Evolutionary conservation across 192 early-diverging fungal genomes (phyloP).

Genomic region (Haplosporangium gracile): DNA sequence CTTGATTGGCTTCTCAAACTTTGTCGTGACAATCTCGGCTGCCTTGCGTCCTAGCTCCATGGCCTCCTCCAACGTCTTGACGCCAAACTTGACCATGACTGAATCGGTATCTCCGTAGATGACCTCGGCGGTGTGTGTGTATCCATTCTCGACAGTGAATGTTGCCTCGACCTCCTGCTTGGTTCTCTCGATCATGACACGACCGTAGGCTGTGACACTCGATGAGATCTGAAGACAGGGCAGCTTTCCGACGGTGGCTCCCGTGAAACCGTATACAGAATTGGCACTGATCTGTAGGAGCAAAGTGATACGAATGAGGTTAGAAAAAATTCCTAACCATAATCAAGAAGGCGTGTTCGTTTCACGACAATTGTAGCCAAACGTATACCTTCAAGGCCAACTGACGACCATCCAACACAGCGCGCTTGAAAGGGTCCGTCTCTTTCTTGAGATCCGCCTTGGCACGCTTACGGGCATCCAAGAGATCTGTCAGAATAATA

Average conservation of each 20-base stretch:
- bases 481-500: conserved; percentile 88
- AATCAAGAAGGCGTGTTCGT: not conserved
- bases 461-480: conserved; percentile 92
- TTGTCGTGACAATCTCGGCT: conserved; percentile 85
- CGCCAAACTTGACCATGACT: conserved; percentile 99
- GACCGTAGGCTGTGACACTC: conserved; percentile 93
- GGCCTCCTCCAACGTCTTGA: conserved; percentile 78
- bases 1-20: conserved; percentile 94
- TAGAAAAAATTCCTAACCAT: too few relatives aligned
- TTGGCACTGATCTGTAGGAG: conserved; percentile 85
- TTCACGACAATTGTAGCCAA: not conserved
- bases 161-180: conserved; percentile 86
- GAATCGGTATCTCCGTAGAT: conserved; percentile 99
- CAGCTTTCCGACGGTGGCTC: conserved; percentile 91
- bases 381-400: conserved; percentile 86
- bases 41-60: conserved; percentile 90
- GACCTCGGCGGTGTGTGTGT: conserved; percentile 87
- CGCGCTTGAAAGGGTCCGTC: conserved; percentile 94
- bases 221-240: conserved; percentile 95
- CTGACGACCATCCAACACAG: conserved; percentile 96
- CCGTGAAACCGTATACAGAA: conserved; percentile 98
- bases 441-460: conserved; percentile 96
- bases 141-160: conserved; percentile 90
- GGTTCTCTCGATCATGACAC: conserved; percentile 95
- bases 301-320: not conserved